Conservation (phyloP, 2,329 filamentous ascomycete species). For the Penicillium brasilianum region DNA sequence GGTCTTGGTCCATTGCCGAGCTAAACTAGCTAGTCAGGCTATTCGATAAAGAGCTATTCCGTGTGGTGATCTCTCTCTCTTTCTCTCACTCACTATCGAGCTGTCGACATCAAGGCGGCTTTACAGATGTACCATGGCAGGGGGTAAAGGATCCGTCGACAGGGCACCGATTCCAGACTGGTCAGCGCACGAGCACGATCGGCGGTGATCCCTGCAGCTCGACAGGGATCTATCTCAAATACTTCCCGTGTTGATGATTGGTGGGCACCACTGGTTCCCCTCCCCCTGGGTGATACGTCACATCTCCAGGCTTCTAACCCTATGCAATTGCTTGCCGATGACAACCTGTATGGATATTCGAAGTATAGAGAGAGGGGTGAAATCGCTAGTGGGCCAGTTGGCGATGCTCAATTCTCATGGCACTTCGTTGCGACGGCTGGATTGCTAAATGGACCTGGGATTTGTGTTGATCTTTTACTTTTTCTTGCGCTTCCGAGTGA, state of each 20-base stretch:
- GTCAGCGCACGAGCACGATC: constrained; percentile 31
- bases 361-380: not conserved
- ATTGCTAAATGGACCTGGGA: not conserved
- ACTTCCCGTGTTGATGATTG: constrained; percentile 38
- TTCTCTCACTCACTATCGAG: not conserved
- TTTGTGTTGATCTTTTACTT: not conserved
- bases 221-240: constrained; percentile 45
- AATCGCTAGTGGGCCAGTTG: not conserved
- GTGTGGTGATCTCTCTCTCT: not conserved
- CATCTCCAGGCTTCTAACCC: constrained; percentile 25
- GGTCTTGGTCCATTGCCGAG: not conserved
- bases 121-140: not conserved
- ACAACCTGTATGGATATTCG: not conserved
- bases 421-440: not conserved
- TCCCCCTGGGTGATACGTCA: constrained; percentile 26
- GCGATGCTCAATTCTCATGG: not conserved
- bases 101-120: not conserved
- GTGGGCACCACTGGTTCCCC: constrained; percentile 10
- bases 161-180: constrained; percentile 16
- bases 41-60: not conserved
- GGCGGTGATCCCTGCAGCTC: constrained; percentile 34
- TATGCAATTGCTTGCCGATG: constrained; percentile 25
- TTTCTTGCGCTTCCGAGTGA: constrained; percentile 1
- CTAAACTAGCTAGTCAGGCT: not conserved
- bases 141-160: not conserved